Base-by-base conservation (phyloP, 108 stramenopile species). In the Discostella pseudostelligera region DNA sequence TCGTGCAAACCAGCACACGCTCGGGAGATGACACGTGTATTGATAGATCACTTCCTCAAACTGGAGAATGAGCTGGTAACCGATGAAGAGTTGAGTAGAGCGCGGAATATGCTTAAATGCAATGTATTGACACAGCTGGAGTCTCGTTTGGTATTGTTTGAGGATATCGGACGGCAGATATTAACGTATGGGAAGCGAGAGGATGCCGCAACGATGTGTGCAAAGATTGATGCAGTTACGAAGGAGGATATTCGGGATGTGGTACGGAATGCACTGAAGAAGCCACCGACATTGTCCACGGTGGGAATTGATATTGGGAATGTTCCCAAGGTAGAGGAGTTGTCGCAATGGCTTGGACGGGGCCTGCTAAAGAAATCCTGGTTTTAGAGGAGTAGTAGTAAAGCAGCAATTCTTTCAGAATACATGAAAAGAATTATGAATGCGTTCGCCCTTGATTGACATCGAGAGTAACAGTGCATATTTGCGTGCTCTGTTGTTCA, bases 91-190 rank as follows among this genome's bases (percentile, higher is more conserved):
- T 74, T 98, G 48, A 69, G 75, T 45, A 86, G 99, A 12, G 99
- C 99, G 25, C 81, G 90, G 50, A 98, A 99, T 78, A 97, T 97
- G 98, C 86, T 99, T 46, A 96, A 95, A 71, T 93, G 91, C 81
- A 96, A 95, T 62, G 92, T 99, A 4, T 73, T 99, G 70, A 97
- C 95, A 39, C 96, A 98, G 62, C 78, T 99, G 32, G 99, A 99
- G 72, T 96, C 92, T 0, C 70, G 97, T 8, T 55, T 96, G 55
- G 83, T 99, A 10, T 67, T 97, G 47, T 97, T 94, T 76, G 99
- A 99, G 67, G 99, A 99, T 78, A 90, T 98, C 67, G 97, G 92
- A 0, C 81, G 99, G 20, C 99, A 99, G 80, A 77, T 97, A 8
- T 72, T 94, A 32, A 97, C 97, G 8, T 97, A 96, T 69, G 96